Evolutionary conservation across 192 early-diverging fungal species (phyloP).

Genomic region (Pecoramyces ruminantium): DNA sequence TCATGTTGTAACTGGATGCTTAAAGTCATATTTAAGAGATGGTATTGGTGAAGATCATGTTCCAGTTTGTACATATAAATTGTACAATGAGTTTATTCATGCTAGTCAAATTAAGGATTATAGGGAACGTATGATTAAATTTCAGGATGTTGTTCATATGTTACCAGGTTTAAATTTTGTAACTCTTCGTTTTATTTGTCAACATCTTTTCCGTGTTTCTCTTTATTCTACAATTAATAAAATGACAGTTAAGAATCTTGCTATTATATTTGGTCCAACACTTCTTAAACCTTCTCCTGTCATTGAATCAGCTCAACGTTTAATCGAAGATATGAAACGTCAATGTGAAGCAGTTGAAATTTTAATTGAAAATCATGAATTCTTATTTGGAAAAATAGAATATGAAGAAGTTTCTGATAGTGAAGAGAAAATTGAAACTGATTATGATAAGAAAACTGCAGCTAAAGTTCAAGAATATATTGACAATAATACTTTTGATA

Average conservation of each 20-base stretch:
- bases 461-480: not conserved
- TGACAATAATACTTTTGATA: not conserved
- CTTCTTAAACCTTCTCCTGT: conserved; percentile 10
- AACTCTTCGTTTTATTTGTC: conserved; percentile 24
- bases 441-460: not conserved
- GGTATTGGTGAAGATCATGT: conserved; percentile 17
- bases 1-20: conserved; percentile 27
- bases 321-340: not conserved
- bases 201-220: conserved; percentile 15
- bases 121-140: conserved; percentile 26
- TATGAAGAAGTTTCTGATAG: not conserved
- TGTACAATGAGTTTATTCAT: conserved; percentile 24
- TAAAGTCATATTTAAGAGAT: conserved; percentile 25
- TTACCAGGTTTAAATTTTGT: conserved; percentile 22
- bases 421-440: not conserved
- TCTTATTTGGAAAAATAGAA: not conserved
- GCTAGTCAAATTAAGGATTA: conserved; percentile 20
- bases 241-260: conserved; percentile 83
- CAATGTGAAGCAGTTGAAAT: not conserved
- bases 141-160: conserved; percentile 30
- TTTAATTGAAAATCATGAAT: not conserved
- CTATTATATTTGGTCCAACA: conserved; percentile 87
- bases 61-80: conserved; percentile 19
- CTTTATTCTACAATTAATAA: conserved; percentile 33
- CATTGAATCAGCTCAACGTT: not conserved